Conservation (phyloP, 2,329 filamentous ascomycete species). For the Microdochium trichocladiopsis region DNA sequence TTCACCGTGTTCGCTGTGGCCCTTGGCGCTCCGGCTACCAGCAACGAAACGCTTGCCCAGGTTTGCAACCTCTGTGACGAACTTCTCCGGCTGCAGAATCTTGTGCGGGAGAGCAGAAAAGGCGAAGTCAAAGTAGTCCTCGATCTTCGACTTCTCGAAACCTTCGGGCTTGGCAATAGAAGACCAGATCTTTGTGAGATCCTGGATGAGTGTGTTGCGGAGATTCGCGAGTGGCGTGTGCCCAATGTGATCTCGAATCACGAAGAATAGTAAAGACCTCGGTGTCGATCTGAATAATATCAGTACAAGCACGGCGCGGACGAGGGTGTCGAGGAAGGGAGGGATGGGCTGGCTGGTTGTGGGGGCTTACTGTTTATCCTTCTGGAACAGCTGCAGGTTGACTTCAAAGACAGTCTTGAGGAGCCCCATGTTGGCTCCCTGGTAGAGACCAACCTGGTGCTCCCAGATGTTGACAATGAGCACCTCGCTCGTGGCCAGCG, state of each 20-base stretch:
- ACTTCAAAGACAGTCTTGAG: constrained; percentile 99
- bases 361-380: constrained; percentile 74
- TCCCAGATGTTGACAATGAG: constrained; percentile 99
- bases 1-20: constrained; percentile 53
- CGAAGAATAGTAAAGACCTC: constrained; percentile 92
- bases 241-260: constrained; percentile 94
- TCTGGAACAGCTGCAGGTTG: constrained; percentile 92
- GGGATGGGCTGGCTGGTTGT: not conserved
- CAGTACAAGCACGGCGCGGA: not conserved
- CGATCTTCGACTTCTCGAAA: constrained; percentile 80
- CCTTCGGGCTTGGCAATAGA: constrained; percentile 87
- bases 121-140: constrained; percentile 98
- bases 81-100: constrained; percentile 89
- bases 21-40: constrained; percentile 66
- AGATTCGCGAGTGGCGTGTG: constrained; percentile 86
- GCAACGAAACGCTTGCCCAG: constrained; percentile 77
- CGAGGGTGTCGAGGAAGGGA: constrained; percentile 7
- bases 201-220: constrained; percentile 82
- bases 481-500: constrained; percentile 93
- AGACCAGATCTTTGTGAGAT: constrained; percentile 86
- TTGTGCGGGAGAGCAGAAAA: constrained; percentile 96
- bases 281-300: constrained; percentile 60
- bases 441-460: constrained; percentile 95
- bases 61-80: constrained; percentile 70
- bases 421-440: constrained; percentile 97